These are phyloP conservation scores for Auriculariales sp. DNA, from an alignment of 768 basidiomycete genomes.

Conservation along the genomic window DNA sequence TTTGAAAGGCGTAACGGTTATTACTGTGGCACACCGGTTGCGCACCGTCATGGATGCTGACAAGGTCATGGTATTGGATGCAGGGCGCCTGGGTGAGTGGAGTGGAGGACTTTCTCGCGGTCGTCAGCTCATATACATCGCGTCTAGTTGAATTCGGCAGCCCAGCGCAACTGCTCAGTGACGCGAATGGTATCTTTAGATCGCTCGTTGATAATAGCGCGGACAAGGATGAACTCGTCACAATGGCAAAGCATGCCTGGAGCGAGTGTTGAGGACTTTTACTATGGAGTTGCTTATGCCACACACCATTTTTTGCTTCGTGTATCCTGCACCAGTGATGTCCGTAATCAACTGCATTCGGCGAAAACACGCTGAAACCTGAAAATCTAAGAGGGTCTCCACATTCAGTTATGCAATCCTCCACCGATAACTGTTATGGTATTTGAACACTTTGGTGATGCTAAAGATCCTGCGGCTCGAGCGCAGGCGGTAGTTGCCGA, in stretches of 20 bases:
- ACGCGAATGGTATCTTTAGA: conserved; percentile 12
- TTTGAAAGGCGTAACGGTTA: conserved; percentile 19
- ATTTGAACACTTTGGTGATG: no score
- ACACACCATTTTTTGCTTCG: no score
- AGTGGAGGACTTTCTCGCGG: conserved; percentile 4
- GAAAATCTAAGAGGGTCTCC: no score
- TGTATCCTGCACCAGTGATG: no score
- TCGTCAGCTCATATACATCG: conserved; percentile 20
- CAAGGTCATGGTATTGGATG: conserved; percentile 36
- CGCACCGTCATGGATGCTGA: conserved; percentile 21
- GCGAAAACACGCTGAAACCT: no score
- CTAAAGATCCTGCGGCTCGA: no score
- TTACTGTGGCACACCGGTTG: conserved; percentile 27
- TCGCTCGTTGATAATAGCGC: conserved; percentile 13
- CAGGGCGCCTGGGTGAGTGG: conserved; percentile 18
- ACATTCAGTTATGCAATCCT: no score
- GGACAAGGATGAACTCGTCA: conserved; percentile 8
- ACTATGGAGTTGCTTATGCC: no score
- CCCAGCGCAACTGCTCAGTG: conserved; percentile 22
- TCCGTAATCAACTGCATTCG: no score
- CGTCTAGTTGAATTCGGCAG: conserved; percentile 40
- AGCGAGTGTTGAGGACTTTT: no score
- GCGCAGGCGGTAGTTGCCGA: no score
- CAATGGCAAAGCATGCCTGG: neutral
- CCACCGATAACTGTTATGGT: no score